Percentiles rank a stretch among this genome's conserved stretches.
Conservation (phyloP, 371 early-diverging fungal species). For the Thermomucor indicae-seudaticae region DNA sequence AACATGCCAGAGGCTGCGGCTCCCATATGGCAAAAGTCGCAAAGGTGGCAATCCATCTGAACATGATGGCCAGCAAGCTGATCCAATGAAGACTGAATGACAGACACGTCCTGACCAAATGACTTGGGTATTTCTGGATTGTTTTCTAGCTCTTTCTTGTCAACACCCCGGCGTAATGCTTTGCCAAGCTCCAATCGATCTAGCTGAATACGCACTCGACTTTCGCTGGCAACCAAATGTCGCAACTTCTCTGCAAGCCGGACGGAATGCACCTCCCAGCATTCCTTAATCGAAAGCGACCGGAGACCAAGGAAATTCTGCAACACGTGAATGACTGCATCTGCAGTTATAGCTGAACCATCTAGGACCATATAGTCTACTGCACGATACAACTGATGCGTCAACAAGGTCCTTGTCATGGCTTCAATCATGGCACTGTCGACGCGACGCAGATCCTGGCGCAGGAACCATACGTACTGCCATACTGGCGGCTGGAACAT, state of each 20-base stretch:
- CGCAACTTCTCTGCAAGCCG: constrained; percentile 11
- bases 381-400: constrained; percentile 4
- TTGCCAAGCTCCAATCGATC: constrained; percentile 14
- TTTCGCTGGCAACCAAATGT: constrained; percentile 1
- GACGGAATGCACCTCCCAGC: constrained; percentile 15
- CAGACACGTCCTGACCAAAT: constrained; percentile 18
- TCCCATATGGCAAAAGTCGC: constrained; percentile 13
- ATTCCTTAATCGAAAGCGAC: constrained; percentile 9
- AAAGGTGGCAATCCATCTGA: constrained; percentile 16
- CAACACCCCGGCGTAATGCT: constrained; percentile 13
- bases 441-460: constrained; percentile 5
- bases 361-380: constrained; percentile 5
- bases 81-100: constrained; percentile 11
- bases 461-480: constrained; percentile 11
- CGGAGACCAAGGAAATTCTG: constrained; percentile 5
- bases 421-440: constrained; percentile 9
- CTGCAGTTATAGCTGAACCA: constrained; percentile 7
- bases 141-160: constrained; percentile 4
- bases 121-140: constrained; percentile 10
- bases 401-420: constrained; percentile 7
- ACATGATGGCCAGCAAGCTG: constrained; percentile 9
- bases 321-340: constrained; percentile 7
- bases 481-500: constrained; percentile 17
- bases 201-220: constrained; percentile 1
- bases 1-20: constrained; percentile 10